Evolutionary conservation across 2,329 filamentous ascomycete genomes (phyloP), one percentile per base, ranked within the genome.

Genomic region (Cladorrhinum sp.): DNA sequence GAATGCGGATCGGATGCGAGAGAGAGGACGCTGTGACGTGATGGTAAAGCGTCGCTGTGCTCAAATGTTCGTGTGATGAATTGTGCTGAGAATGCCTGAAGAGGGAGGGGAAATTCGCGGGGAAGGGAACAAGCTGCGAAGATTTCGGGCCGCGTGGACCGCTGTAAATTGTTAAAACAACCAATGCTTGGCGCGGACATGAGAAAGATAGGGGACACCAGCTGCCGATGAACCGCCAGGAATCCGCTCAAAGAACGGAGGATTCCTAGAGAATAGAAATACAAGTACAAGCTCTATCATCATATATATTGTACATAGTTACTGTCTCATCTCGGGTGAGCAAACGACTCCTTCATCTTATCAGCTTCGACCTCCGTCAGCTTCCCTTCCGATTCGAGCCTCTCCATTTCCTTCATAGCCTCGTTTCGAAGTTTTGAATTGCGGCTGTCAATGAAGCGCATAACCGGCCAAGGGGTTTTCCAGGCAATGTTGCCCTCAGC

Each of bases 401-500:
- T 57, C 50, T 9, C 41, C 41, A 45, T 5, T 16, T 45, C n/a
- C 18, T 7, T 4, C 3, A 45, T 18, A 3, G 9, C 13, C 25
- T 45, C 5, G 29, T 51, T 53, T 0, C 59, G n/a, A 16, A 51
- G 6, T 51, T 54, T 53, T 16, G 25, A 16, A 12, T 48, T 29
- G 32, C 18, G 54, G 20, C 18, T 57, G 1, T 18, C 1, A 7
- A 64, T 63, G 32, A 52, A 65, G 4, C 9, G 8, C 9, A n/a
- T n/a, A 1, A 77, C 71, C 22, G 82, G 78, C 1, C 70, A 60
- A 1, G 79, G 75, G 22, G 78, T 85, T 27, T 73, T 29, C 85
- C 85, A 96, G 2, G 86, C 81, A n/a, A 90, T 79, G 4, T 77
- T 70, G 24, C 91, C 91, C 18, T 76, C 69, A 55, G 78, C 70